These are phyloP conservation scores for Eucalyptus regnans DNA, from an alignment of 345 rosid species.

Conservation along the genomic window DNA sequence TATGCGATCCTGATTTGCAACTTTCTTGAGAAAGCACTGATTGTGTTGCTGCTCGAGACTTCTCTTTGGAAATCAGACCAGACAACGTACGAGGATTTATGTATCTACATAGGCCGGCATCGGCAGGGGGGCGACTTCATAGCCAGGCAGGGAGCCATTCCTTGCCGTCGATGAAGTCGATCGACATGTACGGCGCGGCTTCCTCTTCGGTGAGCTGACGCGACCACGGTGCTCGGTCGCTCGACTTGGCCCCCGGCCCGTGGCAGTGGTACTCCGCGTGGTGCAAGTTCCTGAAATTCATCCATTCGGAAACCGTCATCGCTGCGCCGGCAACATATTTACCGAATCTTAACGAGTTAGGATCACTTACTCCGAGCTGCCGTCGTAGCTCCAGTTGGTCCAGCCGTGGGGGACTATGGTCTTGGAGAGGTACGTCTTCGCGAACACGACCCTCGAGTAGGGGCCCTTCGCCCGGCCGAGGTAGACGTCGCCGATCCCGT, in stretches of 20 bases:
- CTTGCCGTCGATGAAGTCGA: conserved; percentile 63
- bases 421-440: conserved; percentile 57
- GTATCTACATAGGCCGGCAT: neutral
- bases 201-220: conserved; percentile 55
- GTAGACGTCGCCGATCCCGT: conserved; percentile 53
- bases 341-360: neutral
- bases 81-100: neutral
- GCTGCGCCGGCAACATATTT: neutral
- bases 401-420: conserved; percentile 61
- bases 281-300: conserved; percentile 30
- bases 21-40: neutral
- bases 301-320: neutral
- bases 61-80: neutral
- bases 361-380: conserved; percentile 42
- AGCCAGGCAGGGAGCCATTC: conserved; percentile 73
- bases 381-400: conserved; percentile 78
- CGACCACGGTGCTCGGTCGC: conserved; percentile 39
- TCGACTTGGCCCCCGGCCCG: conserved; percentile 67
- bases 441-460: conserved; percentile 54
- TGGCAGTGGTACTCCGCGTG: conserved; percentile 61
- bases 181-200: conserved; percentile 37
- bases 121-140: neutral
- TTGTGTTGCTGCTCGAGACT: neutral
- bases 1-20: neutral
- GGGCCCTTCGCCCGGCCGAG: conserved; percentile 78